These are phyloP conservation scores for Chaetomium sp. DNA, from an alignment of 2,329 filamentous ascomycete species.

Conservation along the genomic window DNA sequence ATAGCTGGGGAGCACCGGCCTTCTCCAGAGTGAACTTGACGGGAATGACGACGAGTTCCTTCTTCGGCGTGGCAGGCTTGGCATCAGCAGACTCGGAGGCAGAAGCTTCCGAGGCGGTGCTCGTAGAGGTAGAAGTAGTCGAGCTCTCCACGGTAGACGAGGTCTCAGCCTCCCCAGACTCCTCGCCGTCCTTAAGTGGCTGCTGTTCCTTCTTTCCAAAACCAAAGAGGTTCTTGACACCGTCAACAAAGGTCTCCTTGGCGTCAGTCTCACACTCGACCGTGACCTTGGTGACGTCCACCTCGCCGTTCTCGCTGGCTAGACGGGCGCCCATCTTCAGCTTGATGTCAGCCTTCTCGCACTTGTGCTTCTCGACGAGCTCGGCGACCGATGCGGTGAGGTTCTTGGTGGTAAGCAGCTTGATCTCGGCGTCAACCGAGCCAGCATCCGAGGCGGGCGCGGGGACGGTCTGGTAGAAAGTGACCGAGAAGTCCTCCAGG, in stretches of 20 bases:
- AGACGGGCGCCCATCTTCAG: constrained; percentile 79
- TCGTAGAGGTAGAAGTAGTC: constrained; percentile 39
- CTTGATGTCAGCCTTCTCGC: constrained; percentile 72
- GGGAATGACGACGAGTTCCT: constrained; percentile 59
- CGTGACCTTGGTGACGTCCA: constrained; percentile 73
- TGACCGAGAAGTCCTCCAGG: constrained; percentile 76
- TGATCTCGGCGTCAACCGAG: constrained; percentile 56
- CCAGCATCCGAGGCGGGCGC: constrained; percentile 44
- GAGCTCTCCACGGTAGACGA: constrained; percentile 43
- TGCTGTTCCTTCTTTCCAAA: constrained; percentile 85
- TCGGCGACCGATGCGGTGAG: constrained; percentile 79
- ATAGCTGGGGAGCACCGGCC: constrained; percentile 52
- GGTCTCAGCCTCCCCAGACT: constrained; percentile 44
- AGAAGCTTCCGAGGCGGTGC: constrained; percentile 39
- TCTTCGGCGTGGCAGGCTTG: constrained; percentile 60
- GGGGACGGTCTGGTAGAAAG: constrained; percentile 74
- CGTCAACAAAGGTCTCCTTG: constrained; percentile 83
- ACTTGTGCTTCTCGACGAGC: constrained; percentile 77
- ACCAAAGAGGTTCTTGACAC: constrained; percentile 93
- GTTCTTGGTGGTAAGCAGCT: constrained; percentile 75
- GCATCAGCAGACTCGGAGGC: constrained; percentile 54
- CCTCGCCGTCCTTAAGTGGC: constrained; percentile 64
- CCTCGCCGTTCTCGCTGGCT: constrained; percentile 72
- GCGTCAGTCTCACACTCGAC: constrained; percentile 84
- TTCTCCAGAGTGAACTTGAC: constrained; percentile 55